Evolutionary conservation across 257 asterid genomes (phyloP).

Genomic region (Solanum commersonii): DNA sequence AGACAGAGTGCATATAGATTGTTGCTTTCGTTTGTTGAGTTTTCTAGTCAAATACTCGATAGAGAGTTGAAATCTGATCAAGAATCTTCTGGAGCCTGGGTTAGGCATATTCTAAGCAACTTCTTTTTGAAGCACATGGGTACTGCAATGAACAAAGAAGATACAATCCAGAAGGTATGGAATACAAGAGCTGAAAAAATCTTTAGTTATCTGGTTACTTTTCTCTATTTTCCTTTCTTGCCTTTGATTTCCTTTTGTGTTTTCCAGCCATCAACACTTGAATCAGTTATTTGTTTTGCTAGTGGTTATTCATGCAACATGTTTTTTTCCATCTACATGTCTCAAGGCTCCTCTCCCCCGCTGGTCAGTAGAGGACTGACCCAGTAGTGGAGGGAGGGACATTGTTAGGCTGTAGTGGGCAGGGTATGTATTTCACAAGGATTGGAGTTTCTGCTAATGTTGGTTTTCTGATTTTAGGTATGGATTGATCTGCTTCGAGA

Average conservation of each 20-base stretch:
- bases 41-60: conserved; percentile 43
- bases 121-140: conserved; percentile 85
- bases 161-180: conserved; percentile 62
- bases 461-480: conserved; percentile 34
- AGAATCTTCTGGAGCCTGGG: conserved; percentile 29
- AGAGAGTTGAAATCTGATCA: conserved; percentile 21
- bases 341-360: neutral
- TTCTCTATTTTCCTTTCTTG: neutral
- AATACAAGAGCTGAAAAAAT: neutral
- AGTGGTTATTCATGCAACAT: neutral
- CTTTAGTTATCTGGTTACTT: neutral
- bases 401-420: neutral
- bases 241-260: neutral
- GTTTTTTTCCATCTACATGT: neutral
- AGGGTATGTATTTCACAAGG: neutral
- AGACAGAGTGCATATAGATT: conserved; percentile 80
- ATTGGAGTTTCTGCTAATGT: neutral
- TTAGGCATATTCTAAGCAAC: conserved; percentile 37
- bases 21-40: conserved; percentile 63
- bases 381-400: neutral
- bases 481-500: conserved; percentile 85
- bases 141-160: conserved; percentile 67
- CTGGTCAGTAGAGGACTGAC: neutral
- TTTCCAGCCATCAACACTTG: neutral
- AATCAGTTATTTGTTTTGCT: neutral